phyloP scores from a whole-genome alignment of 306 rosid species.

The Canavalia gladiata region DNA sequence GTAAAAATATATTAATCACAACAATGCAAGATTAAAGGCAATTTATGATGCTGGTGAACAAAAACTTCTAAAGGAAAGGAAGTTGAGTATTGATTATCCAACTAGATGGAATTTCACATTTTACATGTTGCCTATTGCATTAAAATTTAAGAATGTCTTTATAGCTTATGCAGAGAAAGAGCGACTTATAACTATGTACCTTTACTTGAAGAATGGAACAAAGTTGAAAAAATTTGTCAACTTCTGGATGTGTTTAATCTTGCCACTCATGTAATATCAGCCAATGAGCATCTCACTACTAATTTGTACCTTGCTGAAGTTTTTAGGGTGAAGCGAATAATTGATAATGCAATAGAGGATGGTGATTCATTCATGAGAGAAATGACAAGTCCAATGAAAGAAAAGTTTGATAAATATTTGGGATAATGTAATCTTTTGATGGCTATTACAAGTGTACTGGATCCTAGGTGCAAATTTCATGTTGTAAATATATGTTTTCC shows the following conservation, averaged over 20 bases:
- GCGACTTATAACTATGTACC: too few relatives aligned
- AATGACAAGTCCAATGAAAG: too few relatives aligned
- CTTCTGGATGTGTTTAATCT: neutral
- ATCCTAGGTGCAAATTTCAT: too few relatives aligned
- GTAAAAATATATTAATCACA: neutral
- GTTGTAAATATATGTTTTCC: too few relatives aligned
- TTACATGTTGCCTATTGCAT: neutral
- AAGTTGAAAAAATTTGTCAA: slow-evolving; percentile 6
- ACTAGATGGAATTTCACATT: neutral
- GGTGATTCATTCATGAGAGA: too few relatives aligned
- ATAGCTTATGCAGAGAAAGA: neutral
- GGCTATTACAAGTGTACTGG: too few relatives aligned
- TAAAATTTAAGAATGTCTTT: neutral
- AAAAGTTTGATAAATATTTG: too few relatives aligned
- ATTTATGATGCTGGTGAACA: neutral
- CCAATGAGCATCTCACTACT: neutral
- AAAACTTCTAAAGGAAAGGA: neutral
- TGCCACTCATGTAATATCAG: neutral
- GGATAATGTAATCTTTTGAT: too few relatives aligned
- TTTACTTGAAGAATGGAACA: neutral
- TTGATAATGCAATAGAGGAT: too few relatives aligned
- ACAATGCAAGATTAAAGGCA: neutral
- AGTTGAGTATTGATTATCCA: neutral
- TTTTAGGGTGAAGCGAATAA: neutral
- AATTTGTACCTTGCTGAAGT: slow-evolving; percentile 18